Conservation (phyloP, 2,329 filamentous ascomycete species). For the Biscogniauxia mediterranea region DNA sequence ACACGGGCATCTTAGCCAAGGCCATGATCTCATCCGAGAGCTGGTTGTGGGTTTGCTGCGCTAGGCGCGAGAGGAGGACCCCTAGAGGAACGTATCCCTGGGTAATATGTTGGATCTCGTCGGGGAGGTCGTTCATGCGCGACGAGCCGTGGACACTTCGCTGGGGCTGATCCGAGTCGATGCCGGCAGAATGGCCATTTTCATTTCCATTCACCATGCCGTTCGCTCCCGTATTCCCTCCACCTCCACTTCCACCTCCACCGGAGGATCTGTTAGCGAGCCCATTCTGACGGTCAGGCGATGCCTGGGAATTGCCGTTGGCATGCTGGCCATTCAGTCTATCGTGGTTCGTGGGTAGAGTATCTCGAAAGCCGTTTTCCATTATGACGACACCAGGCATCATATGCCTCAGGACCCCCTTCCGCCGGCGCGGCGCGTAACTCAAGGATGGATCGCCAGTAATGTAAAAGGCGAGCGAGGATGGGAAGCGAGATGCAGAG, state of each 20-base stretch:
- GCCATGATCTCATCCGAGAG: conserved; percentile 68
- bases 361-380: conserved; percentile 54
- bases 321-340: conserved; percentile 45
- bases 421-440: conserved; percentile 33
- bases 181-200: conserved; percentile 18
- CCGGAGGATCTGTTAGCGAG: conserved; percentile 11
- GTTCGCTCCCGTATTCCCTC: conserved; percentile 23
- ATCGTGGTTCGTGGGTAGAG: conserved; percentile 55
- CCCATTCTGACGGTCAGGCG: conserved; percentile 20
- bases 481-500: conserved; percentile 9
- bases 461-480: conserved; percentile 9
- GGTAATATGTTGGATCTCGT: conserved; percentile 69
- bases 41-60: conserved; percentile 79
- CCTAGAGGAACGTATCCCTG: conserved; percentile 75
- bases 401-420: conserved; percentile 32
- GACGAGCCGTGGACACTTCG: conserved; percentile 23
- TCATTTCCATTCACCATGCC: conserved; percentile 32
- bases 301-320: conserved; percentile 22
- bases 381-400: conserved; percentile 56
- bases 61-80: conserved; percentile 71
- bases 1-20: conserved; percentile 66
- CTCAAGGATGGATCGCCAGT: conserved; percentile 18
- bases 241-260: conserved; percentile 16
- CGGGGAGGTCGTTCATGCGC: conserved; percentile 58
- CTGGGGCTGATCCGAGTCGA: conserved; percentile 22